Base-by-base conservation (phyloP, 2,329 filamentous ascomycete genomes). In the Sporothrix euskadiensis region DNA sequence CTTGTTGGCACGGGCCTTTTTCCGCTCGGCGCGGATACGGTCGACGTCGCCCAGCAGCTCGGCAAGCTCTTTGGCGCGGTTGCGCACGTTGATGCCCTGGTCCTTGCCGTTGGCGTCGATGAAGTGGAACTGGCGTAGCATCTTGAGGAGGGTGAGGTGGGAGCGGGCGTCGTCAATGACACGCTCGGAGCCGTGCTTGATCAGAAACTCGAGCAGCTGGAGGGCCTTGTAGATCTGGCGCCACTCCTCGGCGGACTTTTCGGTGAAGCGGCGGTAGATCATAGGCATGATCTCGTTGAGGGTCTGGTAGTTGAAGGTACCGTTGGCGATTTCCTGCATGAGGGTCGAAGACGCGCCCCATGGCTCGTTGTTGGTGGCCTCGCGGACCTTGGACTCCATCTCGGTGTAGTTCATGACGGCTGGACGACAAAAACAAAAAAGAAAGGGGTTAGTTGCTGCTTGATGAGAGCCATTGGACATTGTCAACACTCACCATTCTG, bases 271-370 rank as follows among this genome's bases (percentile, higher is more conserved):
- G 80, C 97, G 96, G 86, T 99, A 99, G 80, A 99, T 97, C 94
- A 99, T 96, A 77, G 96, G 96, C 96, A 99, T 99, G 81, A 99
- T 98, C 83, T 99, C 96, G 83, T 98, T 98, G 73, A 99, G 90
- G 71, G 94, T 89, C 89, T 97, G 94, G 82, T 98, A 99, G 85
- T 95, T 98, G 84, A 97, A 97, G 74, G 96, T 99, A 79, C 90
- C 96, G 83, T 94, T 97, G 83, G 96, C 94, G 82, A 99, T 99
- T 83, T 99, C 96, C 83, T 98, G 94, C 94, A 98, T 97, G 79
- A 92, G 82, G 12, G 92, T 92, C 35, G 91, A 91, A 14, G 91
- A 92, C 69, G 91, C 90, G 77, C 94, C 96, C 96, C 96, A 99
- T 73, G 96, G 96, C 83, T 99, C 96, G 82, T 98, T 98, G 84